Base-by-base conservation (phyloP, 768 basidiomycete species). In the Auriscalpium microsporum region DNA sequence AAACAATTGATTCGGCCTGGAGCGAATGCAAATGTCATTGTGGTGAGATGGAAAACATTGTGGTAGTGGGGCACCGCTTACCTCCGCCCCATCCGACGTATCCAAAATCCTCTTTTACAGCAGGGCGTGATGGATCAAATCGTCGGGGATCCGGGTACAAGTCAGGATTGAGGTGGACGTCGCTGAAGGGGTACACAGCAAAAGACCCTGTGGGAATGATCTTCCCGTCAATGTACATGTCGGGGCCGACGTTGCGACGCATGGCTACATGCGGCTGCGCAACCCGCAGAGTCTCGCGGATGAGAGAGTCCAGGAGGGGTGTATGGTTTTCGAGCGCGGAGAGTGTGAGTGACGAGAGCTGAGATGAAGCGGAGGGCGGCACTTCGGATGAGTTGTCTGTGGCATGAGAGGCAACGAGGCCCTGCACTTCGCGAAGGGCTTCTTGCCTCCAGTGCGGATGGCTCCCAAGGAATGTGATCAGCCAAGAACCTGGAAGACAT, bases 41-140 rank as follows among this genome's bases (percentile, higher is more conserved):
- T 59, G 51, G 52, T 42, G 53, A 53, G 48, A 53, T 53, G 47
- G 56, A 47, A 17, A 46, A 57, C 53, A 50, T 23, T 17, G 45
- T 23, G 45, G 45, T 54, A 23, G 52, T 49, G 56, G 16, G 54
- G 55, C 53, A 36, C 50, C 60, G 76, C 81, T 64, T 66, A 90
- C 87, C 87, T 72, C 80, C 85, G 57, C 87, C 87, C 87, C 86
- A 90, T 36, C 86, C 87, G 50, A 89, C 74, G 65, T 84, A 89
- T 53, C 77, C 71, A 68, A 80, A 82, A 78, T 78, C 56, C 73
- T 69, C 69, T 68, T 77, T 70, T 61, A 72, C 69, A 68, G 64
- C 72, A 66, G 56, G 49, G 56, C 77, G 71, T 49, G 58, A 66
- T 46, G 87, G 88, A 71, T 89, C 84, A 63, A 87, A 90, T 61